A percentile compares a stretch with the other conserved stretches of the same genome.
phyloP scores from a whole-genome alignment of 345 rosid genomes.

The Barbarea vulgaris region DNA sequence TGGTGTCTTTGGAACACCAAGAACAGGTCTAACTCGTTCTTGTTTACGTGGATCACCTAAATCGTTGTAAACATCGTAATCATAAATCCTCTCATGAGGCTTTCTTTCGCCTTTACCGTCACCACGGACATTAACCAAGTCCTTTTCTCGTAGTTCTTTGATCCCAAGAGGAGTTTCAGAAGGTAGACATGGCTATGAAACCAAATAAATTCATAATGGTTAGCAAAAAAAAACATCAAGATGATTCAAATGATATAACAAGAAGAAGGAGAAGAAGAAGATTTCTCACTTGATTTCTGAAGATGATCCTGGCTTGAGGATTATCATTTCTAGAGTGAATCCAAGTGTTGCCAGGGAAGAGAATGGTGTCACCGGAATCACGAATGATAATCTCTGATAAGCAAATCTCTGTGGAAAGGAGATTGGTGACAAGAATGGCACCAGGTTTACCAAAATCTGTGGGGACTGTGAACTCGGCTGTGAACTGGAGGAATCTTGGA shows the following conservation, averaged over 20 bases:
- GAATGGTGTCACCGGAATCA: slow-evolving; percentile 64
- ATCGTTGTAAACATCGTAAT: slow-evolving; percentile 80
- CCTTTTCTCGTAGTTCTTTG: slow-evolving; percentile 71
- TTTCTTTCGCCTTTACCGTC: slow-evolving; percentile 76
- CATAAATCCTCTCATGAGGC: slow-evolving; percentile 75
- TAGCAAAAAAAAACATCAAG: slow-evolving; percentile 7
- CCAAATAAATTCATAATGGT: background rate
- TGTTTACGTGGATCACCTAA: slow-evolving; percentile 81
- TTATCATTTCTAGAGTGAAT: slow-evolving; percentile 71
- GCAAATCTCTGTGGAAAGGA: slow-evolving; percentile 71
- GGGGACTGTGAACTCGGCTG: slow-evolving; percentile 67
- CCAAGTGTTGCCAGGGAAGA: slow-evolving; percentile 82
- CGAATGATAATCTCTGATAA: slow-evolving; percentile 64
- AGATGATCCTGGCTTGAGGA: slow-evolving; percentile 78
- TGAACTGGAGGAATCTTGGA: slow-evolving; percentile 57
- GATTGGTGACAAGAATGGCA: slow-evolving; percentile 74
- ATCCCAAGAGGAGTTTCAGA: slow-evolving; percentile 75
- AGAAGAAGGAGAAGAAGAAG: background rate
- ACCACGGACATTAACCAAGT: slow-evolving; percentile 65
- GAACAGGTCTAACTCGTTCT: slow-evolving; percentile 67
- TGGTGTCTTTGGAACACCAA: slow-evolving; percentile 66
- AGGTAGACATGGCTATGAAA: slow-evolving; percentile 65
- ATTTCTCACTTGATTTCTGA: slow-evolving; percentile 67
- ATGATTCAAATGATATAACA: background rate
- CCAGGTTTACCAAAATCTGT: slow-evolving; percentile 78